These are phyloP conservation scores for Ascosphaera pollenicola DNA, from an alignment of 2,329 filamentous ascomycete species.

Conservation along the genomic window DNA sequence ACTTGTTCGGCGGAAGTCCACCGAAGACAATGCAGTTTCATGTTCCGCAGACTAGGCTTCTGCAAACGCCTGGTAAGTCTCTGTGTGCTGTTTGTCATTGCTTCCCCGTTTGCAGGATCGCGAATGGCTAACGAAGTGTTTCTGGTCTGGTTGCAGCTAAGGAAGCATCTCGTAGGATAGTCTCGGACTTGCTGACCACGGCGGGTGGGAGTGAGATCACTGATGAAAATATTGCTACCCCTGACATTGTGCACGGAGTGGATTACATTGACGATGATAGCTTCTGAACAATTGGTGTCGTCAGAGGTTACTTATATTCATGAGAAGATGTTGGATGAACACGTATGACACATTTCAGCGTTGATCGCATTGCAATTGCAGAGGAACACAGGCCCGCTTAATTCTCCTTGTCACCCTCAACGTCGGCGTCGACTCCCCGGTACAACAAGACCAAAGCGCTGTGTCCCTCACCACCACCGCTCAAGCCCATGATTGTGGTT, in stretches of 20 bases:
- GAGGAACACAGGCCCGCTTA: too few relatives aligned
- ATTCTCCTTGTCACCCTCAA: neutral
- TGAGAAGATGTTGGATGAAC: too few relatives aligned
- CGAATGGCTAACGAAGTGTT: neutral
- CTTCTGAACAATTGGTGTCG: too few relatives aligned
- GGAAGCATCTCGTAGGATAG: conserved; percentile 27
- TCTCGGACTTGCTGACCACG: conserved; percentile 24
- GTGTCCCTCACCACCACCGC: conserved; percentile 52
- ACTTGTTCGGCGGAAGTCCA: conserved; percentile 51
- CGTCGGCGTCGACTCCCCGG: conserved; percentile 20
- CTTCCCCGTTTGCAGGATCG: neutral
- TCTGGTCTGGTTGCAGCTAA: conserved; percentile 15
- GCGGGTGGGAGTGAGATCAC: conserved; percentile 15
- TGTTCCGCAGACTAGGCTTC: conserved; percentile 25
- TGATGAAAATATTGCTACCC: conserved; percentile 3
- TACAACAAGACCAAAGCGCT: conserved; percentile 29
- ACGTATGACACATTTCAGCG: too few relatives aligned
- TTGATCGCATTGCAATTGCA: too few relatives aligned
- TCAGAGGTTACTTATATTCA: too few relatives aligned
- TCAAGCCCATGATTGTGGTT: conserved; percentile 76
- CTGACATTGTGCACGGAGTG: conserved; percentile 6
- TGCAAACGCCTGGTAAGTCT: conserved; percentile 25
- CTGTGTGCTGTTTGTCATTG: conserved; percentile 1
- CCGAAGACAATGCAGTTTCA: conserved; percentile 48
- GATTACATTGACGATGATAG: conserved; percentile 2